phyloP scores from a whole-genome alignment of 2,329 filamentous ascomycete genomes.

The Gyromitra esculenta region DNA sequence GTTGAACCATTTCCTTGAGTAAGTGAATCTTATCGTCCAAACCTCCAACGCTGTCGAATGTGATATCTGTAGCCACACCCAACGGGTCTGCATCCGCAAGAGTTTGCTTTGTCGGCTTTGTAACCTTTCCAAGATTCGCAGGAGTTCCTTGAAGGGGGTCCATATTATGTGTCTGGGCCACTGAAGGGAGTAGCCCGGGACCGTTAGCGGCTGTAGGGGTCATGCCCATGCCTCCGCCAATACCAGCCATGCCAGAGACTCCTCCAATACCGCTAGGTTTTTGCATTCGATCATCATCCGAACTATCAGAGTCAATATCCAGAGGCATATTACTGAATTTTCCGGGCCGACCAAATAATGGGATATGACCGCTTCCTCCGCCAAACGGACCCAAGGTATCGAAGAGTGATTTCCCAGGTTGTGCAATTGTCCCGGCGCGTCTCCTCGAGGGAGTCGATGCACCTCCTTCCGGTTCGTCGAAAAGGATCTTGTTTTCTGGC shows the following conservation, averaged over 20 bases:
- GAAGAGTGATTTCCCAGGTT: conserved; percentile 75
- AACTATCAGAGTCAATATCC: conserved; percentile 91
- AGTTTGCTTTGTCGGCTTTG: conserved; percentile 78
- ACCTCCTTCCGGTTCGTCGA: conserved; percentile 77
- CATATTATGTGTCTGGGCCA: conserved; percentile 66
- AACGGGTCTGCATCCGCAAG: conserved; percentile 93
- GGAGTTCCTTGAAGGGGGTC: conserved; percentile 72
- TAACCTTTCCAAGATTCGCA: conserved; percentile 90
- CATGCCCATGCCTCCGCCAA: conserved; percentile 70
- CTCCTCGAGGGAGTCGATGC: conserved; percentile 75
- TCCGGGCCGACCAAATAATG: conserved; percentile 78
- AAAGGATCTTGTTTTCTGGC: conserved; percentile 73
- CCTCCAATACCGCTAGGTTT: conserved; percentile 65
- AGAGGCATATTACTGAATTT: conserved; percentile 75
- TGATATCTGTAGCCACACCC: conserved; percentile 82
- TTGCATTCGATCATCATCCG: conserved; percentile 85
- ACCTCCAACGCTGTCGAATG: conserved; percentile 90
- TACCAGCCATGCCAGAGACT: conserved; percentile 56
- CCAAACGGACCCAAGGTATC: conserved; percentile 94
- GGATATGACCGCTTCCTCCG: conserved; percentile 78
- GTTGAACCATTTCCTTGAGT: conserved; percentile 97
- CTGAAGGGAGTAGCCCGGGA: conserved; percentile 65
- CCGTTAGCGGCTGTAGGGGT: conserved; percentile 68
- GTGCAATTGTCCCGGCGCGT: conserved; percentile 71
- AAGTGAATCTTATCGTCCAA: conserved; percentile 94